Percentiles rank a stretch among this genome's conserved stretches.
Conservation (phyloP, 176 grass and related monocot genomes). For the Lolium multiflorum region DNA sequence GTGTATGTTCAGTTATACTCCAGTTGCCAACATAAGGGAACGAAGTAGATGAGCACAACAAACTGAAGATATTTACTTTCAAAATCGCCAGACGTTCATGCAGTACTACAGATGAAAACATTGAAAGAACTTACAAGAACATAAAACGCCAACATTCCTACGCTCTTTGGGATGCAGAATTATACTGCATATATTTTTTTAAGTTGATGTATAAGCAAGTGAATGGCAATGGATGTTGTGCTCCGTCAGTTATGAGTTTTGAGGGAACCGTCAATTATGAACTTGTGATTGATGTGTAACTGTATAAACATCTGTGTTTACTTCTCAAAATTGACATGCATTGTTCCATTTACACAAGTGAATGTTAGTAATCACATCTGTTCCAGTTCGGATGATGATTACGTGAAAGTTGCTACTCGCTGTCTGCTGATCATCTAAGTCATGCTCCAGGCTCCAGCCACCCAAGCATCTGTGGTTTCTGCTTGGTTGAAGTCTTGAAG, state of each 20-base stretch:
- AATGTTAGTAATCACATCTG: too few species aligned
- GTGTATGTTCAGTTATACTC: background rate
- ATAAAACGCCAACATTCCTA: background rate
- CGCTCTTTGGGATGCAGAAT: background rate
- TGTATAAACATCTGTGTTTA: background rate
- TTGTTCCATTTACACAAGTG: too few species aligned
- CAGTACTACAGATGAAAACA: background rate
- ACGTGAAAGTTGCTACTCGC: background rate
- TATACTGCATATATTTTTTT: background rate
- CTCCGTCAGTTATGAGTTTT: background rate
- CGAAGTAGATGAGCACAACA: background rate
- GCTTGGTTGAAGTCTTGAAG: background rate
- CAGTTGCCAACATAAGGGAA: too few species aligned
- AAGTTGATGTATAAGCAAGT: background rate
- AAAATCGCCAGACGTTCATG: background rate
- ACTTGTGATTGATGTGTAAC: background rate
- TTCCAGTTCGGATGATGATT: background rate
- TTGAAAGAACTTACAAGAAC: background rate
- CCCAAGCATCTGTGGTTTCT: background rate
- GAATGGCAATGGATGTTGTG: background rate
- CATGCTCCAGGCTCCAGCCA: background rate
- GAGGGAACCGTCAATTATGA: background rate
- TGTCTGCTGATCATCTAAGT: background rate
- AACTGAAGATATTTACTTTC: background rate
- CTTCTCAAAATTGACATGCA: background rate